phyloP scores from a whole-genome alignment of 208 protist species.

The Novymonas esmeraldas region DNA sequence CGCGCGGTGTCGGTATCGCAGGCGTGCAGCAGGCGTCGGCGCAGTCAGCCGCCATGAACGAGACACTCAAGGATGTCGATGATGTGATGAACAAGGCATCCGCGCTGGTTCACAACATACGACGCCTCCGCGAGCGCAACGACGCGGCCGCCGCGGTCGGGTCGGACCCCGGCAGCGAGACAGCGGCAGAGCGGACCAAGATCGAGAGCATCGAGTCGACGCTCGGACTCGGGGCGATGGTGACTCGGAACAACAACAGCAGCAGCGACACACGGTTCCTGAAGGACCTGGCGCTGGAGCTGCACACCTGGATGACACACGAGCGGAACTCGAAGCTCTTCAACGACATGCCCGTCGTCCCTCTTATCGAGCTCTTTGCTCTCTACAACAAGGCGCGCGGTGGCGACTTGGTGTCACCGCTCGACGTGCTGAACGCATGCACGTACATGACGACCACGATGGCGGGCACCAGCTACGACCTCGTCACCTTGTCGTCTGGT shows the following conservation, averaged over 20 bases:
- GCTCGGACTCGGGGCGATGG: constrained; percentile 71
- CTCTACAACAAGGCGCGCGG: constrained; percentile 87
- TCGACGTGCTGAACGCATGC: constrained; percentile 77
- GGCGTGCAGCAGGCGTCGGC: constrained; percentile 67
- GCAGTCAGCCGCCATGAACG: constrained; percentile 49
- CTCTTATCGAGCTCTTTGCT: constrained; percentile 84
- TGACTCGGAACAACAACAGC: constrained; percentile 27
- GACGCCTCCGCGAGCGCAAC: constrained; percentile 54
- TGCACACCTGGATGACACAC: constrained; percentile 88
- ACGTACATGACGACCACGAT: constrained; percentile 44
- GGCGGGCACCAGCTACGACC: constrained; percentile 41
- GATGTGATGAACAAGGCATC: constrained; percentile 87
- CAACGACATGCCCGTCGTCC: constrained; percentile 72
- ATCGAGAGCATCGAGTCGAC: constrained; percentile 89
- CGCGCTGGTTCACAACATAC: constrained; percentile 69
- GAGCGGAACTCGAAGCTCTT: constrained; percentile 71
- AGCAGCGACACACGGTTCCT: constrained; percentile 46
- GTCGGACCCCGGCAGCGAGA: constrained; percentile 26
- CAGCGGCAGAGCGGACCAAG: constrained; percentile 33
- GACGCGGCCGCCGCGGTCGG: constrained; percentile 30
- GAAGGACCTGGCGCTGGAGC: constrained; percentile 61
- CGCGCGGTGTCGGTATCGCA: constrained; percentile 72
- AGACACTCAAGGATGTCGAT: constrained; percentile 78
- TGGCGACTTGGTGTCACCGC: constrained; percentile 74
- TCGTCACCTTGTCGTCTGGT: constrained; percentile 72